Base-by-base conservation (phyloP, 129 eudicot species). In the Flaveria robusta region DNA sequence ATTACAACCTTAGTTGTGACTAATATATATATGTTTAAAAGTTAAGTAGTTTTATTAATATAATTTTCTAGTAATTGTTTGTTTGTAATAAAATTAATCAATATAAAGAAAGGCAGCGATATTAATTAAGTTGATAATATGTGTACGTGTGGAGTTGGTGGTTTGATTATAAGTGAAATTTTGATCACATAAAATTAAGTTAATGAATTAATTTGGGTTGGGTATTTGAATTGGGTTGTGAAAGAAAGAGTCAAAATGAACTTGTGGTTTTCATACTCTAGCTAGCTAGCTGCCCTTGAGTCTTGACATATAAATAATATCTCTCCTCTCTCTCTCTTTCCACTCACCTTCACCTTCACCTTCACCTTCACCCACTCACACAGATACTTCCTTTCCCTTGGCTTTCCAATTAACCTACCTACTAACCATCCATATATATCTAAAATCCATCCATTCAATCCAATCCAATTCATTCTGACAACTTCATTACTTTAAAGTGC, bases 291-390 rank as follows among this genome's bases (percentile, higher is more conserved):
- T n/a, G n/a, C n/a, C n/a, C n/a, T n/a, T n/a, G n/a, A n/a, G n/a
- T 31, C 2, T 10, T 3, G 11, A 18, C 8, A 1, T 51, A 18
- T 18, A 9, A 16, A 76, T 14, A 71, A 81, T 81, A 68, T 79
- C 54, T 2, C 56, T 37, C 78, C 80, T 68, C 81, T 34, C 46
- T 7, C 9, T 42, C 49, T 68, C 83, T 75, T 81, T 82, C 86
- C 91, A 62, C 81, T 43, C 79, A 51, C 70, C 81, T 81, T 70
- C 88, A 49, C 86, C 65, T 18, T 50, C 81, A 50, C 70, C 81
- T 78, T 70, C 88, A 50, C 86, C 66, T 19, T 55, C 81, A 50
- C 70, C 79, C 78, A n/a, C n/a, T 70, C 87, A 50, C 86, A 54
- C 9, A 55, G 49, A 14, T 1, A 41, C 51, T 13, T 31, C 12